Evolutionary conservation across 2,329 filamentous ascomycete genomes (phyloP), one percentile per base, ranked within the genome.

Genomic region (Taxawa tesnikishii): DNA sequence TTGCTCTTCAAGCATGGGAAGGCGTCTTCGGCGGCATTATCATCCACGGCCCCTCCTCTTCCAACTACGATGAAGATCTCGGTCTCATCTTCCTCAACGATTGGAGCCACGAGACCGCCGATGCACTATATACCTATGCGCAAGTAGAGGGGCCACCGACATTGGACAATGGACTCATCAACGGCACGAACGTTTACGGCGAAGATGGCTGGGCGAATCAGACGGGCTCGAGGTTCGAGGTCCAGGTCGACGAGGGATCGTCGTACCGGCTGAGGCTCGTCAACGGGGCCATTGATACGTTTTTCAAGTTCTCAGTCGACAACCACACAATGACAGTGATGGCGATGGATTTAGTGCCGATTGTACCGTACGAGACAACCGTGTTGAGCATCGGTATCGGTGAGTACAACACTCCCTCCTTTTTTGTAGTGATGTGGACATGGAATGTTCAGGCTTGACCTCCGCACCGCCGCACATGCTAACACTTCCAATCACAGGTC

Each of bases 111-210:
- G 28, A 47, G 19, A 48, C 48, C 1, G 38, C 48, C 6, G 50
- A 42, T 29, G 43, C 38, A 24, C 30, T 49, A 11, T 50, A 44
- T 28, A 31, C 34, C 12, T 41, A 39, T 16, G 49, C 44, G 15
- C 37, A 48, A 31, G 44, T 43, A 29, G 12, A 23, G 16, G 40
- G 39, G 10, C 31, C 32, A 10, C 21, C 21, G 8, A 24, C 21
- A 24, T 11, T 28, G 33, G 7, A 24, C 33, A 9, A n/a, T n/a
- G 58, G 72, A 29, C 62, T 82, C 33, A 60, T 75, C 10, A 27
- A 38, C 2, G 60, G 73, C 17, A 79, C 82, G 40, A 35, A 55
- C 7, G 62, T 72, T 17, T 56, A n/a, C 52, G 21, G 21, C 8
- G 21, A 24, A 8, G 21, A 24, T 24, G 21, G 21, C n/a, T 8